Base-by-base conservation (phyloP, 75 land plant genomes). In the Selaginella moellendorffii region DNA sequence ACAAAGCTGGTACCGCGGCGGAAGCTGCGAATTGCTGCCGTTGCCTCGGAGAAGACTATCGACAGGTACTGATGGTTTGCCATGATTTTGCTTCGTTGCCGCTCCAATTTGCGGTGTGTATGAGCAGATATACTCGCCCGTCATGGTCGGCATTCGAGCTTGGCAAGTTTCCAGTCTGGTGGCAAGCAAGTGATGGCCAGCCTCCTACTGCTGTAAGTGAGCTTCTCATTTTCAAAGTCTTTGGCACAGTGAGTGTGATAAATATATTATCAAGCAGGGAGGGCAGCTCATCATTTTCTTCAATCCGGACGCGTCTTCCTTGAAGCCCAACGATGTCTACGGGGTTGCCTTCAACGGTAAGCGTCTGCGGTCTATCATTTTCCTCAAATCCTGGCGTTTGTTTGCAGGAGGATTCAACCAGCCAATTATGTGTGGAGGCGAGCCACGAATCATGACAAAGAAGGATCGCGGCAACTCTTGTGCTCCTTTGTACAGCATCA, bases 371-470 rank as follows among this genome's bases (percentile, higher is more conserved):
- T 73, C 71, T 31, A 31, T 63, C 23, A 1, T 29, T 20, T 23
- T 26, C 24, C 26, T 27, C 61, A 1, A 8, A 0, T 46, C 52
- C 52, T 46, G 52, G 52, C 10, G 14, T 46, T 46, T 63, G 29
- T 24, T 18, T 53, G 73, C 74, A 90, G 96, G 96, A 18, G 96
- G 96, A 0, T 90, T 90, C 66, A 90, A 90, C 72, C 96, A 90
- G 66, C 96, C 96, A 0, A 81, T 90, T 29, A 90, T 90, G 96
- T 90, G 96, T 77, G 87, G 90, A 27, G 87, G 96, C 46, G 90
- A 86, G 58, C 96, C 90, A 62, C 73, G 96, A 30, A 73, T 65
- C 17, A 90, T 90, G 96, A 74, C 86, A 10, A 71, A 63, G 54
- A 90, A 75, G 61, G 66, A 52, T 28, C 68, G 96, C 54, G 96